A percentile compares a stretch with the other conserved stretches of the same genome.
Evolutionary conservation across 208 protist genomes (phyloP).

Genomic region (Wallacemonas rigidus): DNA sequence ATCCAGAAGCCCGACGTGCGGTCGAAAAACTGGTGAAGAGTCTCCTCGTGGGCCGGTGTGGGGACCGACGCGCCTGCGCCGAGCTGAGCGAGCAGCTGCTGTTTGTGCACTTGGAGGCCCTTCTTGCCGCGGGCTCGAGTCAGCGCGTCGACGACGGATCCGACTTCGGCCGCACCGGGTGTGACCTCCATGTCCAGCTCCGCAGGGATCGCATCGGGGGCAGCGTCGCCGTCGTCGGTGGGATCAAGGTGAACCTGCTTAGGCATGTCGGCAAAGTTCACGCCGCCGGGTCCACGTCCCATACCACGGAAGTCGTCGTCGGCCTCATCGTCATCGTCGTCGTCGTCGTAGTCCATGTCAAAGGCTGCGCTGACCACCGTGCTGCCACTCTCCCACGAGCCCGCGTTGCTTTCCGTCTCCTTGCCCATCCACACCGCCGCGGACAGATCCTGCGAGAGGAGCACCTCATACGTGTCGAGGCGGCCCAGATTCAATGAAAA

Average conservation of each 20-base stretch:
- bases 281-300: constrained; percentile 14
- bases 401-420: constrained; percentile 75
- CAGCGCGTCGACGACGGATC: constrained; percentile 38
- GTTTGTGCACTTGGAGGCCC: constrained; percentile 88
- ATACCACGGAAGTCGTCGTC: constrained; percentile 13
- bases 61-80: constrained; percentile 60
- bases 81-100: constrained; percentile 82
- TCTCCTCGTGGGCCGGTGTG: constrained; percentile 63
- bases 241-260: constrained; percentile 30
- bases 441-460: constrained; percentile 86
- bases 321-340: constrained; percentile 74
- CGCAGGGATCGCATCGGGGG: constrained; percentile 71
- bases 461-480: constrained; percentile 77
- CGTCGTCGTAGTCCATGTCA: constrained; percentile 70
- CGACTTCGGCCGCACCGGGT: constrained; percentile 33
- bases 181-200: constrained; percentile 70
- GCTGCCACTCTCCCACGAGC: constrained; percentile 87
- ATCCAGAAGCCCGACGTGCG: constrained; percentile 73
- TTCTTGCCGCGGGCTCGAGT: constrained; percentile 74
- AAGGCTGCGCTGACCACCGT: constrained; percentile 84
- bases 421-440: constrained; percentile 80
- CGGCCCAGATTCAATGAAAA: constrained; percentile 86
- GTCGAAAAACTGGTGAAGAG: constrained; percentile 53
- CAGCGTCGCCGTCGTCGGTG: constrained; percentile 67
- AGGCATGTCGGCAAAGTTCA: constrained; percentile 27